phyloP scores from a whole-genome alignment of 371 early-diverging fungal genomes.

The Ordospora pajunii region DNA sequence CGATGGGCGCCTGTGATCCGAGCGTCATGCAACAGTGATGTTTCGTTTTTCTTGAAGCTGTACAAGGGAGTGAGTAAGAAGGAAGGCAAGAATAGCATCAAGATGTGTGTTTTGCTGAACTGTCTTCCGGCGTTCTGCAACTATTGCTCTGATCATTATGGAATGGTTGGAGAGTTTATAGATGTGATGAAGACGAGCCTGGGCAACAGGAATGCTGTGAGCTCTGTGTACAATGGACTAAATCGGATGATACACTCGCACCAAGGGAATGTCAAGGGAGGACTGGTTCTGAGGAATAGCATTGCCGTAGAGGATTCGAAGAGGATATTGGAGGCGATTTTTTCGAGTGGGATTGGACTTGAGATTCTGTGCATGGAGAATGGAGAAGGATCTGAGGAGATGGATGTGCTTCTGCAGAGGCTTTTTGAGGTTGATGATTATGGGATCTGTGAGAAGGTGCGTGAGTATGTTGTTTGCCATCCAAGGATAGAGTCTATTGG shows the following conservation, averaged over 20 bases:
- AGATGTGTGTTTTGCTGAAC: neutral
- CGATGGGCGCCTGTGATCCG: neutral
- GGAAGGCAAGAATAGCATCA: neutral
- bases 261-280: conserved; percentile 4
- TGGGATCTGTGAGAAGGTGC: neutral
- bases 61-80: neutral
- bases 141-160: conserved; percentile 9
- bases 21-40: conserved; percentile 7
- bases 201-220: neutral
- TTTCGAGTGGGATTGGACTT: neutral
- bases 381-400: neutral
- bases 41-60: conserved; percentile 19
- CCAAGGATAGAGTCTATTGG: conserved; percentile 1
- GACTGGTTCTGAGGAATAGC: neutral
- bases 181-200: neutral
- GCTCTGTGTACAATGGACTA: neutral
- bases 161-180: neutral
- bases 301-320: neutral
- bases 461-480: conserved; percentile 1
- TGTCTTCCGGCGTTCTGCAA: conserved; percentile 22
- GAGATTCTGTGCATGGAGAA: neutral
- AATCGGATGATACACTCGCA: conserved; percentile 12
- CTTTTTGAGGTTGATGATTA: neutral
- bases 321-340: neutral
- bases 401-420: neutral